Base-by-base conservation (phyloP, 371 early-diverging fungal species). In the Mortierella sp. region DNA sequence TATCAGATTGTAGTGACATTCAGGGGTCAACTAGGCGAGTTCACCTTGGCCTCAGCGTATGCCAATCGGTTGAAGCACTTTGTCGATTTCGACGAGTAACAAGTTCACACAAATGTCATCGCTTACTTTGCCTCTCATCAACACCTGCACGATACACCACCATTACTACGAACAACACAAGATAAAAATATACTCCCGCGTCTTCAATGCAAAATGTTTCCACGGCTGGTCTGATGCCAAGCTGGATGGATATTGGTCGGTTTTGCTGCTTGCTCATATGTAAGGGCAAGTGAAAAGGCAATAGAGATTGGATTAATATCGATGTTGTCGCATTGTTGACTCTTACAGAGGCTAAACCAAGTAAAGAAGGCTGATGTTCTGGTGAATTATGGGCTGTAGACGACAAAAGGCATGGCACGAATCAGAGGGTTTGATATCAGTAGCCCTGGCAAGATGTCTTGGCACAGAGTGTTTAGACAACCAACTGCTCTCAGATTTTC, bases 1-100 rank as follows among this genome's bases (percentile, higher is more conserved):
- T 92, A 91, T 75, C 90, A 91, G 65, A 91, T 93, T 70, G 87
- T 84, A 34, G 74, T 80, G 1, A 75, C 89, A 5, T 93, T 91
- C 83, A 78, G 77, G 58, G 84, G 83, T 11, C 90, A 90, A 42
- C 68, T 89, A 50, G 79, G 76, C 31, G 87, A 83, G 1, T 88
- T 91, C 55, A 74, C 74, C 26, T 79, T 92, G 24, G 81, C 88
- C 38, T 79, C 76, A n/a, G 84, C 86, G 52, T 89, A 90, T 58
- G 54, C 77, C 24, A 79, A 81, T 7, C 89, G 90, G 21, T 86
- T 91, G 89, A 73, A 85, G 47, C 82, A 88, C 52, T 91, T 91
- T 76, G 75, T 90, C 31, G 80, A 82, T 31, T 87, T 88, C 60
- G 87, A 89, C 75, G 90, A 92, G 54, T 90, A 87, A 78, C 72